Evolutionary conservation across 371 early-diverging fungal genomes (phyloP).

Genomic region (Basidiobolus heterosporus): DNA sequence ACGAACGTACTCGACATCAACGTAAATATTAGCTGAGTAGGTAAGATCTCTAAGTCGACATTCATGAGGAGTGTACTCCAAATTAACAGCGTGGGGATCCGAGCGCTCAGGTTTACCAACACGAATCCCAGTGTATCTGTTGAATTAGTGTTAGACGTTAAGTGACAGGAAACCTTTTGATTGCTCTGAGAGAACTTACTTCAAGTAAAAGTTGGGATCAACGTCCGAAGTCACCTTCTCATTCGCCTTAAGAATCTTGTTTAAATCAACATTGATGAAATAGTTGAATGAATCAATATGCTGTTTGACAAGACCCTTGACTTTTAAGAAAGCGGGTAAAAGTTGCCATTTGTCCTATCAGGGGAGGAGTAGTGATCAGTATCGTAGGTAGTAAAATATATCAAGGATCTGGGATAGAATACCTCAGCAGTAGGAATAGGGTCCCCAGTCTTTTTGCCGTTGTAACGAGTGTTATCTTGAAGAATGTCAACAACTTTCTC

Average conservation of each 20-base stretch:
- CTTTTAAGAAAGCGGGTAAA: slow-evolving; percentile 91
- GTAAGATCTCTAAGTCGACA: slow-evolving; percentile 97
- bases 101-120: slow-evolving; percentile 75
- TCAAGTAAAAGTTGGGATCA: slow-evolving; percentile 92
- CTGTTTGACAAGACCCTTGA: slow-evolving; percentile 98
- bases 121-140: slow-evolving; percentile 77
- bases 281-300: slow-evolving; percentile 99
- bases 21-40: slow-evolving; percentile 90
- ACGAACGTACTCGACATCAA: slow-evolving; percentile 94
- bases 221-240: slow-evolving; percentile 94
- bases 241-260: slow-evolving; percentile 91
- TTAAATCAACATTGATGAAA: slow-evolving; percentile 91
- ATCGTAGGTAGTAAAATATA: background rate
- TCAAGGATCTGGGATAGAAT: slow-evolving; percentile 3
- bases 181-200: slow-evolving; percentile 30
- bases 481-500: too few relatives aligned
- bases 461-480: slow-evolving; percentile 6
- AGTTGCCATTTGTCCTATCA: slow-evolving; percentile 92
- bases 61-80: slow-evolving; percentile 90
- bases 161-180: slow-evolving; percentile 6
- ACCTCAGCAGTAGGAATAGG: slow-evolving; percentile 43
- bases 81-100: slow-evolving; percentile 58
- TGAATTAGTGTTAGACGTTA: background rate
- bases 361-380: background rate
- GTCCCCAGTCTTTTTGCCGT: slow-evolving; percentile 35